Conservation (phyloP, 2,329 filamentous ascomycete species). For the Diaporthe nobilis region DNA sequence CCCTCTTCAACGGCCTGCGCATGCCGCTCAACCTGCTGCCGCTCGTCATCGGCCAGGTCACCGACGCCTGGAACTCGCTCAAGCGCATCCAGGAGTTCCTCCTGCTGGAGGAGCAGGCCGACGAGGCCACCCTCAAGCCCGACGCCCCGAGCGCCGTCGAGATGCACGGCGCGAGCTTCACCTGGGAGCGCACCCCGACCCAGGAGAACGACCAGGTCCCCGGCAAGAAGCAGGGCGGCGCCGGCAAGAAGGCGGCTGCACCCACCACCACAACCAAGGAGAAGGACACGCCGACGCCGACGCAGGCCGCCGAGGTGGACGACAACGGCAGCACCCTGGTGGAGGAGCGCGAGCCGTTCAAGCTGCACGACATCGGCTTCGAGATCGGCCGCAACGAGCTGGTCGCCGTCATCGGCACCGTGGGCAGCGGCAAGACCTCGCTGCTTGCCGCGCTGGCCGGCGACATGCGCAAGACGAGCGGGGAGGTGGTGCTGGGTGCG, state of each 20-base stretch:
- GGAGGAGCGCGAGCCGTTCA: constrained; percentile 76
- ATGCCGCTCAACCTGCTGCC: constrained; percentile 92
- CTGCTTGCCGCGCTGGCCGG: constrained; percentile 90
- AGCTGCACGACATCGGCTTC: constrained; percentile 77
- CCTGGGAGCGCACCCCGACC: constrained; percentile 79
- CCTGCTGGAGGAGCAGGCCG: constrained; percentile 85
- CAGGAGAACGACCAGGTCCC: constrained; percentile 39
- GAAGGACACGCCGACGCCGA: constrained; percentile 42
- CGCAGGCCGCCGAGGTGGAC: constrained; percentile 46
- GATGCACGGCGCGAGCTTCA: constrained; percentile 82
- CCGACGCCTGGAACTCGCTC: constrained; percentile 89
- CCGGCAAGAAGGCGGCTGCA: constrained; percentile 53
- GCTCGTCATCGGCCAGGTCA: constrained; percentile 87
- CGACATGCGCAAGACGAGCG: constrained; percentile 89
- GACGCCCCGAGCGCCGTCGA: constrained; percentile 79
- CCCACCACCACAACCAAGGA: constrained; percentile 57
- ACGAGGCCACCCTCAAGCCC: constrained; percentile 71
- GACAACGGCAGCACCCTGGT: constrained; percentile 68
- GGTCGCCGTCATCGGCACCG: constrained; percentile 88
- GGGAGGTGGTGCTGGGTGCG: constrained; percentile 82
- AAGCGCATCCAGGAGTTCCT: constrained; percentile 91
- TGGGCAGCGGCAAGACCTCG: constrained; percentile 92
- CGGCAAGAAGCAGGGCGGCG: constrained; percentile 60
- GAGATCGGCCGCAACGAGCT: constrained; percentile 81
- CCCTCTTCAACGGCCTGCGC: constrained; percentile 91